Conservation (phyloP, 2,329 filamentous ascomycete genomes). For the Fusarium cyanostomum region DNA sequence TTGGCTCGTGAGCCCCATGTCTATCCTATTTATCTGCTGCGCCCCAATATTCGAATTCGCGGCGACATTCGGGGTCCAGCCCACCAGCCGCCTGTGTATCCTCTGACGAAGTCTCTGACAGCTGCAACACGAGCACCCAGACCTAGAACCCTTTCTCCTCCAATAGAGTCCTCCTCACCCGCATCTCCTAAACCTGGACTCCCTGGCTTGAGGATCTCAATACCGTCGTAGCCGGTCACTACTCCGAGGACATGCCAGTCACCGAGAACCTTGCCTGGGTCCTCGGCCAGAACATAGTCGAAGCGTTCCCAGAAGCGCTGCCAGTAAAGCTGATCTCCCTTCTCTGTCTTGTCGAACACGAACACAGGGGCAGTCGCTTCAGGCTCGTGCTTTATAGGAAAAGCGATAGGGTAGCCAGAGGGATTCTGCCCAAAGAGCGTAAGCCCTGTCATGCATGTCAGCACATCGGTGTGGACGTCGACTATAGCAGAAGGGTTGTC, state of each 20-base stretch:
- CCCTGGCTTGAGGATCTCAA: slow-evolving; percentile 66
- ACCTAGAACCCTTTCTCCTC: slow-evolving; percentile 53
- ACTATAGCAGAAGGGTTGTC: slow-evolving; percentile 43
- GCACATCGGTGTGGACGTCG: slow-evolving; percentile 69
- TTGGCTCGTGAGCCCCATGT: background rate
- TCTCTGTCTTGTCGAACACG: slow-evolving; percentile 71
- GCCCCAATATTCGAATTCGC: slow-evolving; percentile 60
- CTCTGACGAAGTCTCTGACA: slow-evolving; percentile 54
- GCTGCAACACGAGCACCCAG: slow-evolving; percentile 53
- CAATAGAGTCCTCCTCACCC: slow-evolving; percentile 16
- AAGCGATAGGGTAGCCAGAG: slow-evolving; percentile 49
- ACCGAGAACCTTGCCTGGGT: slow-evolving; percentile 57
- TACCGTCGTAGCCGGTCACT: slow-evolving; percentile 66
- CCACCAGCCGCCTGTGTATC: slow-evolving; percentile 70
- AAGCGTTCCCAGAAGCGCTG: slow-evolving; percentile 70
- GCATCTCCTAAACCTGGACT: slow-evolving; percentile 26
- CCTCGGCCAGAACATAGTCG: slow-evolving; percentile 69
- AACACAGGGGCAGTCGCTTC: slow-evolving; percentile 42
- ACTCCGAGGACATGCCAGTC: slow-evolving; percentile 66
- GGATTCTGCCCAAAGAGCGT: slow-evolving; percentile 70
- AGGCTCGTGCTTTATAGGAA: slow-evolving; percentile 27
- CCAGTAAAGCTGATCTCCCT: slow-evolving; percentile 49
- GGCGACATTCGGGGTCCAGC: slow-evolving; percentile 69
- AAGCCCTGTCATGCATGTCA: slow-evolving; percentile 76
- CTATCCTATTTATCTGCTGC: slow-evolving; percentile 7